Evolutionary conservation across 108 stramenopile species (phyloP), one percentile per base, ranked within the genome.

Genomic region (Epithemia pelagica): DNA sequence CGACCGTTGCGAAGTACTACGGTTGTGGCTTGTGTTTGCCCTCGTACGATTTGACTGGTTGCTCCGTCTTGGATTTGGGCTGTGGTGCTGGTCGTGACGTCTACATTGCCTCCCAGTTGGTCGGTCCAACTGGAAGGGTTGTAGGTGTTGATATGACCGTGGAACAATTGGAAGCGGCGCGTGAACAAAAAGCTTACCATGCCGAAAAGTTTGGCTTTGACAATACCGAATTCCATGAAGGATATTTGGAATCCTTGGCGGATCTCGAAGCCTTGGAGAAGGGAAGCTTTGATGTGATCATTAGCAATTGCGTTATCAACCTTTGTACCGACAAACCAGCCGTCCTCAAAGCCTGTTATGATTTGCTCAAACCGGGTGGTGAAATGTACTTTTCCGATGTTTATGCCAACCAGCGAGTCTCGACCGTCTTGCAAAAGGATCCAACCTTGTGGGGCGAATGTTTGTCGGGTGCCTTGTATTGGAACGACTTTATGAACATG

Each of bases 101-200:
- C 54, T 98, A 92, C 82, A 81, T 95, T 65, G 91, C 90, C 31
- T 80, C 89, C 55, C 95, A 96, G 67, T 74, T 96, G 55, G 96
- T 96, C 0, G 97, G 97, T 1, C 55, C 81, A 1, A 75, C 70
- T 8, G 97, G 97, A 0, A 70, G 65, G 30, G 97, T 98, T 18
- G 87, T 96, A 55, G 97, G 97, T 7, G 96, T 98, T n/a, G 97
- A 98, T 71, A 98, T 98, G 97, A 98, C 97, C 27, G 74, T 80
- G 37, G 97, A 95, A 80, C 96, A 97, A 76, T 76, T 98, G 56
- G 82, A 89, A 15, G 90, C 92, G 19, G 97, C 97, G 20, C 80
- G 59, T 30, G 83, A 83, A 26, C 84, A 87, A 53, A 67, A 88
- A 61, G 69, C 77, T 2, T 95, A 84, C 66, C 95, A 97, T 68